These are phyloP conservation scores for Pseudonitzschia delicatissima DNA, from an alignment of 108 stramenopile species.

Conservation along the genomic window DNA sequence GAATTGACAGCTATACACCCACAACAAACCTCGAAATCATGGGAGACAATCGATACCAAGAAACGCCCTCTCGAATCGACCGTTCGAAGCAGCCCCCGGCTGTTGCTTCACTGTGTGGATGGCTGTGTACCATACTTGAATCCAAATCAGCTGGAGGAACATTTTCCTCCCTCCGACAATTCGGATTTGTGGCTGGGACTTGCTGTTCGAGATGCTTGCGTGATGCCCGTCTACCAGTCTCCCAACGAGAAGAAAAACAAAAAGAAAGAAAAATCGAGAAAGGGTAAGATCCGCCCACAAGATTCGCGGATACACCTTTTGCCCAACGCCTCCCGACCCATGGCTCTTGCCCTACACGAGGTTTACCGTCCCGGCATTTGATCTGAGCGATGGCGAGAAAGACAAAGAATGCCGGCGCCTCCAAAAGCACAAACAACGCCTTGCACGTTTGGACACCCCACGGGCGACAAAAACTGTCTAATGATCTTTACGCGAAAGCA, in stretches of 20 bases:
- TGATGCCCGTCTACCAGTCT: conserved; percentile 35
- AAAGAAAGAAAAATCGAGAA: conserved; percentile 4
- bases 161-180: conserved; percentile 46
- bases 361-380: conserved; percentile 67
- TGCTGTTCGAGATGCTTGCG: conserved; percentile 71
- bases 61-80: conserved; percentile 3
- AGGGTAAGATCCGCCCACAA: background rate
- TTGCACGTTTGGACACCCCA: conserved; percentile 64
- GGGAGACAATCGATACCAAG: background rate
- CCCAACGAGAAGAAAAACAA: background rate
- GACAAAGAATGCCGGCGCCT: conserved; percentile 18
- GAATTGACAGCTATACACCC: too few species aligned
- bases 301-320: conserved; percentile 63
- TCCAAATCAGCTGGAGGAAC: conserved; percentile 43
- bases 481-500: conserved; percentile 51
- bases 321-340: conserved; percentile 34
- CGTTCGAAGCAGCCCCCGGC: conserved; percentile 18
- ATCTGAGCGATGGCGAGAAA: conserved; percentile 19
- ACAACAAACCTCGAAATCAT: background rate
- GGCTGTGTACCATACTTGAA: conserved; percentile 74
- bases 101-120: conserved; percentile 71
- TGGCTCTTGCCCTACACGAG: conserved; percentile 51
- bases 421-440: conserved; percentile 48
- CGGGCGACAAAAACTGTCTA: conserved; percentile 63
- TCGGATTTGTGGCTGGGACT: conserved; percentile 58